Base-by-base conservation (phyloP, 2,329 filamentous ascomycete genomes). In the Tolypocladium inflatum region DNA sequence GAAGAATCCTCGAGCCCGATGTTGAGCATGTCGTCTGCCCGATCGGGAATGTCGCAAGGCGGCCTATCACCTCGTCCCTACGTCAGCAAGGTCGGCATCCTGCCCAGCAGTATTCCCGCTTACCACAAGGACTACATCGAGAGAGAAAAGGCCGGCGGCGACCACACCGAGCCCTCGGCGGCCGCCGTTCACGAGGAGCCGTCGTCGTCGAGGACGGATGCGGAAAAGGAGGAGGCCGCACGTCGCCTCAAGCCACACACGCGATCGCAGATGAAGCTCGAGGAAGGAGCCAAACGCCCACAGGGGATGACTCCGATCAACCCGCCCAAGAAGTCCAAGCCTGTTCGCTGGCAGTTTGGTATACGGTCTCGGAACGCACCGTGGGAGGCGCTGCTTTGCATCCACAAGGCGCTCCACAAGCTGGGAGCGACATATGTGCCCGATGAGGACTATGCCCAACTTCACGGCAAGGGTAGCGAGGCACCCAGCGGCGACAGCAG, bases 291-390 rank as follows among this genome's bases (percentile, higher is more conserved):
- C 68, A 82, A 75, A 62, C 78, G 83, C 42, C 84, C 84, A 4
- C 81, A 85, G 58, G 79, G 80, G 23, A 80, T 87, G 76, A 87
- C 84, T 2, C 84, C 83, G 0, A 81, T 86, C 54, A 74, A 79
- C 55, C 83, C 85, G 2, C 71, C 78, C 4, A 91, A 89, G 76
- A 91, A 90, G 71, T 75, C 80, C 6, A 91, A 90, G 68, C 89
- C 89, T 1, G 90, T 92, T 19, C 90, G 93, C 63, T 99, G 94
- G 94, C 94, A 99, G 71, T 99, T 99, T 70, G 94, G 94, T 58
- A 99, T 99, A 61, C 85, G 94, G 42, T 96, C 91, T 52, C 86
- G 94, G 54, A 99, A 97, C 68, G 89, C 91, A 58, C 94, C 94
- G 0, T 91, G 92, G 66, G 94, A 99, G 71, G 94, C 94, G 0